Evolutionary conservation across 352 stramenopile genomes (phyloP).

Genomic region (Phytopythium boreale): DNA sequence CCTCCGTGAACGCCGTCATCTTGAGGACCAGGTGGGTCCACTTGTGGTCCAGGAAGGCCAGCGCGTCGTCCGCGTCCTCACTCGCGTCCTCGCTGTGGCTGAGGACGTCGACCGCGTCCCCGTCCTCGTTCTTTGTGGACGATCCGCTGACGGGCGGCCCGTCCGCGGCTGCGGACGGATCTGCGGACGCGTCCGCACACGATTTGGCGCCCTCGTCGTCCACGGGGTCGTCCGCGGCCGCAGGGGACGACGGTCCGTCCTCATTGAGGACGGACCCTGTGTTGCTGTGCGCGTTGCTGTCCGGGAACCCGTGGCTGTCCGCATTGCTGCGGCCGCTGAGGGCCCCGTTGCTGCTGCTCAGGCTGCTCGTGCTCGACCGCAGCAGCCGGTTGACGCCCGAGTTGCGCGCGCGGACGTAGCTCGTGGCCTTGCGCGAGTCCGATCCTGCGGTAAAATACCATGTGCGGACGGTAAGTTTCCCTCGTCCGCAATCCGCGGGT

Average conservation of each 20-base stretch:
- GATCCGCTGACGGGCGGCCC: constrained; percentile 14
- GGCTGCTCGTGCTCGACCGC: constrained; percentile 38
- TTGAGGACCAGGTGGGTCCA: constrained; percentile 81
- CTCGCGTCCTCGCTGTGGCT: constrained; percentile 9
- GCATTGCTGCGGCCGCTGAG: not conserved
- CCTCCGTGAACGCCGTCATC: constrained; percentile 78
- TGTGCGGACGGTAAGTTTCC: not conserved
- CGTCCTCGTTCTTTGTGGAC: constrained; percentile 11
- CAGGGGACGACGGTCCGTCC: not conserved
- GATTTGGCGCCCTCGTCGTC: not conserved
- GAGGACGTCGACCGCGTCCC: constrained; percentile 1
- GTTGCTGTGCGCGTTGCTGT: constrained; percentile 12
- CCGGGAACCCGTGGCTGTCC: constrained; percentile 4
- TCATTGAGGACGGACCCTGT: constrained; percentile 9
- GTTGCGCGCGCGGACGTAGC: constrained; percentile 49
- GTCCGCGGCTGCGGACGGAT: not conserved
- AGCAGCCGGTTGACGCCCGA: constrained; percentile 64
- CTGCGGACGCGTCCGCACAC: not conserved
- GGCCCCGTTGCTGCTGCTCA: constrained; percentile 16
- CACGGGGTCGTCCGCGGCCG: constrained; percentile 3
- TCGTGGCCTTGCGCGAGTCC: constrained; percentile 44
- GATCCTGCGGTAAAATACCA: constrained; percentile 24
- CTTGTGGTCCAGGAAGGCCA: constrained; percentile 32
- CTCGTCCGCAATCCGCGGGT: not conserved
- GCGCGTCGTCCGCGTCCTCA: constrained; percentile 22